A percentile compares a stretch with the other conserved stretches of the same genome.
Conservation (phyloP, 164 flowering plant genomes). For the Dillenia suffruticosa region DNA sequence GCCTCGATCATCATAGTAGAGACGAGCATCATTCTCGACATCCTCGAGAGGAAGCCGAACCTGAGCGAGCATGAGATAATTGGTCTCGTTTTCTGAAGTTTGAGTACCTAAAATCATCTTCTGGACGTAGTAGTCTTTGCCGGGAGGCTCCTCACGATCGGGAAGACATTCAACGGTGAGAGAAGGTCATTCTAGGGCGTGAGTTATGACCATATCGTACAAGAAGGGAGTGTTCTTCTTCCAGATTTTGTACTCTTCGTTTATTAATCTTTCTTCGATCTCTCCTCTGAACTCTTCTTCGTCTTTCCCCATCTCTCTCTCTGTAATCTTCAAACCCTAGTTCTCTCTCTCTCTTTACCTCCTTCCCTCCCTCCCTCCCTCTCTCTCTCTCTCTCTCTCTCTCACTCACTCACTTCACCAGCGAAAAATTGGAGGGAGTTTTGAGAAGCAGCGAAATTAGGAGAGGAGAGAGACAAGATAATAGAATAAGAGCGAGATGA, state of each 20-base stretch:
- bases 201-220: conserved; percentile 92
- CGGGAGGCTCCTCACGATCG: conserved; percentile 82
- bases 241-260: conserved; percentile 99
- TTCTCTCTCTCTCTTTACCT: background rate
- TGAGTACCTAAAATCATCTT: conserved; percentile 93
- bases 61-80: conserved; percentile 90
- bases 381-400: background rate
- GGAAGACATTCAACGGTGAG: conserved; percentile 98
- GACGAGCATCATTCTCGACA: conserved; percentile 83
- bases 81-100: conserved; percentile 93
- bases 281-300: conserved; percentile 88
- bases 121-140: conserved; percentile 88
- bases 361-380: too few species aligned
- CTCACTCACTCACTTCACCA: too few species aligned
- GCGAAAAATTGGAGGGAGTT: too few species aligned
- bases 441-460: too few species aligned
- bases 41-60: conserved; percentile 92
- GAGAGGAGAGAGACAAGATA: too few species aligned
- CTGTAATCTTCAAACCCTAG: too few species aligned
- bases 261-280: conserved; percentile 80
- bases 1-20: conserved; percentile 70
- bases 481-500: too few species aligned
- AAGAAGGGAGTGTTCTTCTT: conserved; percentile 95
- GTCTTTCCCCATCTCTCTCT: conserved; percentile 58
- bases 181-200: conserved; percentile 97